Evolutionary conservation across 352 stramenopile genomes (phyloP).

Genomic region (Pythium scleroteichum): DNA sequence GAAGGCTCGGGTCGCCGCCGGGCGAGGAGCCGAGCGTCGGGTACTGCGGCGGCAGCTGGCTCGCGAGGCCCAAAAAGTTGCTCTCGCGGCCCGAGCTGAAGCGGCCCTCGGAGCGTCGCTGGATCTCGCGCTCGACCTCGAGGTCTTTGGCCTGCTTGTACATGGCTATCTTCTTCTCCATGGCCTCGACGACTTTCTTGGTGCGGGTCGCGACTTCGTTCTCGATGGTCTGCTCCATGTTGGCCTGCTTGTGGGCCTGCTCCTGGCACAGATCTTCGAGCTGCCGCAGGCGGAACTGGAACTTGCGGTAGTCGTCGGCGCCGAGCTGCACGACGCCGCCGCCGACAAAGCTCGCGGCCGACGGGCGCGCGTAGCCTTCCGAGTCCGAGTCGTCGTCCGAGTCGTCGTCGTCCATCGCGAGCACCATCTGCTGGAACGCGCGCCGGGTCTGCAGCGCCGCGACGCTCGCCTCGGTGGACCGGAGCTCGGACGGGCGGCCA

Average conservation of each 20-base stretch:
- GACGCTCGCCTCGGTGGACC: slow-evolving; percentile 55
- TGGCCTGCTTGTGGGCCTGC: slow-evolving; percentile 66
- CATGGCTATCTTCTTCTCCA: slow-evolving; percentile 86
- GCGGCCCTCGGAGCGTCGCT: slow-evolving; percentile 48
- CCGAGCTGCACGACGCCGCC: slow-evolving; percentile 52
- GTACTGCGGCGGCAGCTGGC: slow-evolving; percentile 1
- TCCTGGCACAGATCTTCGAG: slow-evolving; percentile 75
- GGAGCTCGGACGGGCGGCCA: not conserved
- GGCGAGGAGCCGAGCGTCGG: not conserved
- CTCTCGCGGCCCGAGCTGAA: slow-evolving; percentile 36
- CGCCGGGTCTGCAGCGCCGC: slow-evolving; percentile 75
- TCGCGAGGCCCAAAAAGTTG: slow-evolving; percentile 16
- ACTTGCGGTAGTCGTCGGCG: slow-evolving; percentile 77
- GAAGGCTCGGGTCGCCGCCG: slow-evolving; percentile 9
- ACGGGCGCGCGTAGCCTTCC: slow-evolving; percentile 23
- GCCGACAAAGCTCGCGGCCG: slow-evolving; percentile 14
- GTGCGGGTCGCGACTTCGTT: slow-evolving; percentile 66
- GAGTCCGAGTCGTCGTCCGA: slow-evolving; percentile 59
- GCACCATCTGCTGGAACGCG: slow-evolving; percentile 83
- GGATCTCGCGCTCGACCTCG: slow-evolving; percentile 77
- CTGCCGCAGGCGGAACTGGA: slow-evolving; percentile 80
- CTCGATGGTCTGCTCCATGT: slow-evolving; percentile 82
- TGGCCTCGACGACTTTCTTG: slow-evolving; percentile 64
- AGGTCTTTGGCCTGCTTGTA: slow-evolving; percentile 85
- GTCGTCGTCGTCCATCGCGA: slow-evolving; percentile 72